Evolutionary conservation across 768 basidiomycete genomes (phyloP).

Genomic region (Dioszegia aurantiaca): DNA sequence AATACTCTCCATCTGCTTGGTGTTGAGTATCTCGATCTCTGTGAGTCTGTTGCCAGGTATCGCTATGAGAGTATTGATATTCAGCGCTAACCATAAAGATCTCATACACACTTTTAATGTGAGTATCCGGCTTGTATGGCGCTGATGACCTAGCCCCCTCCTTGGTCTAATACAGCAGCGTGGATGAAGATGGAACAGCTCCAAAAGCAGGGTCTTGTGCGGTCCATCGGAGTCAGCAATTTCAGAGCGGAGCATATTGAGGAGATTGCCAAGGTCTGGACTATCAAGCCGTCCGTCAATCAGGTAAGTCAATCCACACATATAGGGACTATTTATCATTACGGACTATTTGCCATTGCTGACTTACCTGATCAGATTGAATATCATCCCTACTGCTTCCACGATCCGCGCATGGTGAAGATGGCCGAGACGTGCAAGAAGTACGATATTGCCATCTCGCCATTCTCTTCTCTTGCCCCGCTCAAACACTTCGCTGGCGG

Average conservation of each 20-base stretch:
- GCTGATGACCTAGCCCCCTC: too few relatives aligned
- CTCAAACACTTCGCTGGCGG: slow-evolving; percentile 23
- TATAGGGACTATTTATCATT: too few relatives aligned
- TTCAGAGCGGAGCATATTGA: slow-evolving; percentile 51
- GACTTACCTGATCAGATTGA: slow-evolving; percentile 47
- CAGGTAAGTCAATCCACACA: too few relatives aligned
- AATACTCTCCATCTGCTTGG: slow-evolving; percentile 54
- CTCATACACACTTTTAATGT: slow-evolving; percentile 58
- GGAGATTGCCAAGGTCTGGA: slow-evolving; percentile 43
- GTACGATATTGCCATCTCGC: slow-evolving; percentile 42
- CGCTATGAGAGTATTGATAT: too few relatives aligned
- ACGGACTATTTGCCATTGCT: too few relatives aligned
- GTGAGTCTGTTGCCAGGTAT: slow-evolving; percentile 52
- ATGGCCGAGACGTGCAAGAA: slow-evolving; percentile 42
- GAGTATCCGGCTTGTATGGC: slow-evolving; percentile 5
- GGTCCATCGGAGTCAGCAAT: slow-evolving; percentile 55
- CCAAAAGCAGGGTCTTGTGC: slow-evolving; percentile 56
- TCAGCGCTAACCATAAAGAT: slow-evolving; percentile 49
- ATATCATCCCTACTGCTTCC: slow-evolving; percentile 52
- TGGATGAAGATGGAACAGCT: slow-evolving; percentile 66
- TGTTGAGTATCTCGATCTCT: slow-evolving; percentile 24
- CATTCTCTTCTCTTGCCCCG: slow-evolving; percentile 40
- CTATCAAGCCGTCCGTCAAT: slow-evolving; percentile 50
- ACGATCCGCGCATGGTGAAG: slow-evolving; percentile 23
- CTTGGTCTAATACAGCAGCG: slow-evolving; percentile 52